phyloP scores from a whole-genome alignment of 306 rosid species.

The Luffa aegyptiaca region DNA sequence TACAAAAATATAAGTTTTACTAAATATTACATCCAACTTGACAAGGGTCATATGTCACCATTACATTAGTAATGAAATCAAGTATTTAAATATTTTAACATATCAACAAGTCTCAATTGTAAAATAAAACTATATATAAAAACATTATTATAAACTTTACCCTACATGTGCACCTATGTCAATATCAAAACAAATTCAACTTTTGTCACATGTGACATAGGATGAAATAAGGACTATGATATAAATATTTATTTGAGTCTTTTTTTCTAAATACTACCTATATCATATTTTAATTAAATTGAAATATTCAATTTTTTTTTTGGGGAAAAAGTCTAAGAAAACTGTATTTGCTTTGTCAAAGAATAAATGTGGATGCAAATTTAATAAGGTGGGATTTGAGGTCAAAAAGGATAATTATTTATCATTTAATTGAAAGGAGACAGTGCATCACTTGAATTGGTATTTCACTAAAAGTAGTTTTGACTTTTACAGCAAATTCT shows the following conservation, averaged over 20 bases:
- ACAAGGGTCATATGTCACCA: neutral
- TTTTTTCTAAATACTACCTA: neutral
- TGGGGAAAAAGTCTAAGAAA: neutral
- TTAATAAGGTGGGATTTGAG: neutral
- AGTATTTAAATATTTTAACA: neutral
- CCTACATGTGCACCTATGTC: neutral
- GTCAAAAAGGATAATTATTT: neutral
- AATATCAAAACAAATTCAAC: neutral
- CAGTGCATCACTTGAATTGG: constrained; percentile 4
- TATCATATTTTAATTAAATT: neutral
- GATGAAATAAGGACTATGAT: neutral
- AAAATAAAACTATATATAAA: neutral
- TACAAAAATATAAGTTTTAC: neutral
- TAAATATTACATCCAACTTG: neutral
- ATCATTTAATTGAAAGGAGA: neutral
- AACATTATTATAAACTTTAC: neutral
- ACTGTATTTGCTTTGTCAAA: neutral
- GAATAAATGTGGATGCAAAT: neutral
- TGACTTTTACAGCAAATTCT: neutral
- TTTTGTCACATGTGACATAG: neutral
- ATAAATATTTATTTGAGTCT: neutral
- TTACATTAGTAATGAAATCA: neutral
- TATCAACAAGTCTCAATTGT: neutral
- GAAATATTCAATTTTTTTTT: neutral
- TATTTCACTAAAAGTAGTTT: constrained; percentile 1